These are phyloP conservation scores for Tilletia indica DNA, from an alignment of 1,284 basidiomycete genomes.

Conservation along the genomic window DNA sequence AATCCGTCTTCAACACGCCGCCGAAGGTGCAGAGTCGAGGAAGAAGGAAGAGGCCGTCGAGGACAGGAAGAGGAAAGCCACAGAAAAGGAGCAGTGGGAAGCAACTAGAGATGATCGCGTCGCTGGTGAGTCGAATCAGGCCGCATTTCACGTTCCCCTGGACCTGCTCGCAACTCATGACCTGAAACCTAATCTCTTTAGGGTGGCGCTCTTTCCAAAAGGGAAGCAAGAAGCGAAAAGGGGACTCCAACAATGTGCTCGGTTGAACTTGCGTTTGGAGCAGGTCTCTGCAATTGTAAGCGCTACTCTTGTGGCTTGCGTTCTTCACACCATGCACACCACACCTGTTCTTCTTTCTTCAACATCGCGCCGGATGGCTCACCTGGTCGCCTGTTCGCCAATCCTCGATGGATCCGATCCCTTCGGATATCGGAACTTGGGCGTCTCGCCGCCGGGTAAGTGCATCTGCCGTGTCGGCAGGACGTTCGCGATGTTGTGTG, in stretches of 20 bases:
- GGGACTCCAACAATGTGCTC: slow-evolving; percentile 5
- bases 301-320: neutral
- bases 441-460: no score
- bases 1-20: slow-evolving; percentile 60
- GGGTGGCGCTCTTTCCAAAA: slow-evolving; percentile 19
- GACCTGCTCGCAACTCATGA: neutral
- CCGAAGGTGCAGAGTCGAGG: slow-evolving; percentile 62
- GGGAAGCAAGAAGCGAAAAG: slow-evolving; percentile 13
- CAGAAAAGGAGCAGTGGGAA: slow-evolving; percentile 62
- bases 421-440: no score
- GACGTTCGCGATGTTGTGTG: no score
- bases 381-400: neutral
- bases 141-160: neutral
- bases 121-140: slow-evolving; percentile 24
- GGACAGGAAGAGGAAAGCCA: slow-evolving; percentile 54
- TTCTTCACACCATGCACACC: neutral
- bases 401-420: neutral
- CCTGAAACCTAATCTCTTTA: neutral
- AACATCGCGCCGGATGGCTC: neutral
- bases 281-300: neutral
- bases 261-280: neutral
- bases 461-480: no score
- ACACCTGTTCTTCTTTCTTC: neutral
- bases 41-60: slow-evolving; percentile 59
- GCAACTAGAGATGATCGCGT: slow-evolving; percentile 55